Evolutionary conservation across 352 stramenopile species (phyloP).

Genomic region (Pythium utonaiense): DNA sequence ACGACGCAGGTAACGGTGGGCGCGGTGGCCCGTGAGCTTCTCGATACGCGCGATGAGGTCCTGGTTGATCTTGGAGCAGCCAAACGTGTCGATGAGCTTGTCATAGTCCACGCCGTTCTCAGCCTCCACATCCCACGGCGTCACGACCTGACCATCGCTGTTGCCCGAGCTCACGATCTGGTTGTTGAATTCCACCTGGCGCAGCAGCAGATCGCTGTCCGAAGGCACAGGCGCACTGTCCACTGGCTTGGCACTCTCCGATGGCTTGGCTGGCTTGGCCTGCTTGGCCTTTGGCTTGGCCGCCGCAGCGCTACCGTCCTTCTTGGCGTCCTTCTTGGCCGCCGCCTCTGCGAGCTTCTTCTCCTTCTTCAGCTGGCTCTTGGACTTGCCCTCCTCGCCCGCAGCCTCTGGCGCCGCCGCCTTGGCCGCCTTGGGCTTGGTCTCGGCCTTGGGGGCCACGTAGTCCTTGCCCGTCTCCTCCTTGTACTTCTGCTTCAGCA

Average conservation of each 20-base stretch:
- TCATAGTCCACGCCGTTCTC: conserved; percentile 98
- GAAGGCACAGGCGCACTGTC: conserved; percentile 59
- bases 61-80: conserved; percentile 92
- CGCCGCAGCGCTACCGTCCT: conserved; percentile 20
- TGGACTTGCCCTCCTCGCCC: conserved; percentile 55
- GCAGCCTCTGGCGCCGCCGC: conserved; percentile 8
- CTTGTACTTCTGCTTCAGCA: conserved; percentile 60
- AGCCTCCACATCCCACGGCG: conserved; percentile 92
- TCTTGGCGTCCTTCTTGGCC: conserved; percentile 56
- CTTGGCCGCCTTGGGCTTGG: conserved; percentile 29
- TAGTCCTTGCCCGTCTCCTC: conserved; percentile 69
- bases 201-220: conserved; percentile 55
- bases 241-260: conserved; percentile 63
- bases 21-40: conserved; percentile 90
- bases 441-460: conserved; percentile 40
- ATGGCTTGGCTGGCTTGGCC: conserved; percentile 46
- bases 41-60: conserved; percentile 95
- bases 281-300: conserved; percentile 27
- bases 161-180: conserved; percentile 51
- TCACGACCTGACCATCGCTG: conserved; percentile 79
- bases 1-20: conserved; percentile 96
- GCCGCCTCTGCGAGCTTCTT: conserved; percentile 77
- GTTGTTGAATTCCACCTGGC: conserved; percentile 73
- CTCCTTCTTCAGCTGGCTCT: conserved; percentile 87
- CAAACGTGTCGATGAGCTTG: conserved; percentile 98